Base-by-base conservation (phyloP, 2,329 filamentous ascomycete genomes). In the Colletotrichum horii region DNA sequence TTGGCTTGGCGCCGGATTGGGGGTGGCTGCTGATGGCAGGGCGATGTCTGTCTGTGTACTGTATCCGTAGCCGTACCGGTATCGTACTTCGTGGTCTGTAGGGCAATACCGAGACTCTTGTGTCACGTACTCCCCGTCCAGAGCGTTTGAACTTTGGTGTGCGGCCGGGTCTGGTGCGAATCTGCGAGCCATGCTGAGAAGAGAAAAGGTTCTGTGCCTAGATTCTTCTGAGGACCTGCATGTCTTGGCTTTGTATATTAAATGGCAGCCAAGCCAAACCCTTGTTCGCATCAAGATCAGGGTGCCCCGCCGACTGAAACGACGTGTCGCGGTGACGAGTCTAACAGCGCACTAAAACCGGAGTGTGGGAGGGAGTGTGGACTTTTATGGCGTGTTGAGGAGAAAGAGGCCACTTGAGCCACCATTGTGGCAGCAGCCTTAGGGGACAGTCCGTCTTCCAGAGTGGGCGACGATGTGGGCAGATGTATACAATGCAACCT, bases 211-310 rank as follows among this genome's bases (percentile, higher is more conserved):
- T 34, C 22, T 66, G 62, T 56, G 61, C 72, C 61, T 75, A 30
- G 19, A 24, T 66, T 61, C 52, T 66, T 74, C 34, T 60, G 34
- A 15, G 52, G 66, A 66, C 68, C 60, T 72, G 68, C 30, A 55
- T 72, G 68, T 48, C 60, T 28, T 64, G 58, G 68, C 38, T 43
- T 67, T 67, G 72, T 64, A 66, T 61, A 58, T 64, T 58, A 8
- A 38, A 72, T 58, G 36, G 55, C 55, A 43, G 15, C 30, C 30
- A 43, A 75, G 32, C 56, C 69, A 34, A 55, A 26, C 38, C 62
- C 69, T 61, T 75, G 73, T 34, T 68, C 26, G 62, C 69, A 72
- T 75, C 56, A 68, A 72, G 43, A 67, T 48, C 43, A 72, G 43
- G 68, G 38, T 36, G 56, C 55, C 62, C 32, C n/a, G 64, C 30